Percentiles rank a stretch among this genome's conserved stretches.
Evolutionary conservation across 2,329 filamentous ascomycete genomes (phyloP).

Genomic region (Metarhizium album): DNA sequence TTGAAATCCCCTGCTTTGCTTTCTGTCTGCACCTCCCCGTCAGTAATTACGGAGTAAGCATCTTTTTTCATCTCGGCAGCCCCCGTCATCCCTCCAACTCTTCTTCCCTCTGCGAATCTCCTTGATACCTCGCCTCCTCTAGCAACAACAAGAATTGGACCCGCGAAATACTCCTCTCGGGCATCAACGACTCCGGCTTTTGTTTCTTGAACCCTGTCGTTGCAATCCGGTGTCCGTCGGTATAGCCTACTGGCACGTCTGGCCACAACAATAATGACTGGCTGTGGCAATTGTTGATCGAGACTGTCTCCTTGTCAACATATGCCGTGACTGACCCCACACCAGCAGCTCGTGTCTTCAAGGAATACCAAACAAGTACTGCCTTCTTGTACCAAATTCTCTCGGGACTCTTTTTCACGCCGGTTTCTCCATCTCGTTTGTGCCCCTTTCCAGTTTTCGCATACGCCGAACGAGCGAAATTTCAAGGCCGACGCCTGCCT

Average conservation of each 20-base stretch:
- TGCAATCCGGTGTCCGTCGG: not conserved
- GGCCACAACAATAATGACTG: slow-evolving; percentile 4
- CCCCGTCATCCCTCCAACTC: not conserved
- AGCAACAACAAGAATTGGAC: not conserved
- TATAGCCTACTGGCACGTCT: not conserved
- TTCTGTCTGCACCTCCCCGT: not conserved
- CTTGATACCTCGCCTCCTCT: not conserved
- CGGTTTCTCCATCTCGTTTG: not conserved
- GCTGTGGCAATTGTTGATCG: slow-evolving; percentile 4
- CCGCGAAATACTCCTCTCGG: not conserved
- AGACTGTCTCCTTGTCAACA: slow-evolving; percentile 4
- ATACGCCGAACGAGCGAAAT: no score
- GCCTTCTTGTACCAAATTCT: not conserved
- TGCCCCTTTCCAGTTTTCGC: no score
- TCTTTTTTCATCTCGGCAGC: not conserved
- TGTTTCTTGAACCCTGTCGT: not conserved
- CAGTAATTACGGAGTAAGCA: not conserved
- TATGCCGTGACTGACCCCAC: slow-evolving; percentile 3
- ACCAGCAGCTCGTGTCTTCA: not conserved
- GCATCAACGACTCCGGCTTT: not conserved
- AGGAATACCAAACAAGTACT: not conserved
- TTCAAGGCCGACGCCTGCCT: no score
- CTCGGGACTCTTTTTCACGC: not conserved
- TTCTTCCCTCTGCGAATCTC: not conserved
- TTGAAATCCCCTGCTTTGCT: not conserved